These are phyloP conservation scores for Ustilago vetiveriae DNA, from an alignment of 1,284 basidiomycete species.

Conservation along the genomic window DNA sequence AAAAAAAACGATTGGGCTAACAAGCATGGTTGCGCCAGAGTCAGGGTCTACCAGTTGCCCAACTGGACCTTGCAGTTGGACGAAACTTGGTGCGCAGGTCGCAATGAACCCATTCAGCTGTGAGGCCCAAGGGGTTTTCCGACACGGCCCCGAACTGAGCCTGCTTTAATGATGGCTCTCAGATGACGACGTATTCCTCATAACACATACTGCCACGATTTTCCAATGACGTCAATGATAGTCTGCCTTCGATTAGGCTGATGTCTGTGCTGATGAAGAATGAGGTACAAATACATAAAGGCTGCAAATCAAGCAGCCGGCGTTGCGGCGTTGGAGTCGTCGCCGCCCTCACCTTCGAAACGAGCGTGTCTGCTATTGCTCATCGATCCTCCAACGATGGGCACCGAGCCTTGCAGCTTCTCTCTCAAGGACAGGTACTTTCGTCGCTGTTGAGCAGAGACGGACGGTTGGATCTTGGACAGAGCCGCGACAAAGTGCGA, in stretches of 20 bases:
- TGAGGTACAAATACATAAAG: conserved; percentile 15
- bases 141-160: too few relatives aligned
- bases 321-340: conserved; percentile 6
- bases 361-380: conserved; percentile 3
- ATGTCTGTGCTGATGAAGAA: neutral
- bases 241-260: neutral
- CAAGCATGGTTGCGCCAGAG: conserved; percentile 4
- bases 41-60: conserved; percentile 11
- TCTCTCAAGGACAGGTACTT: conserved; percentile 72
- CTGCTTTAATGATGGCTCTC: too few relatives aligned
- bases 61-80: conserved; percentile 2
- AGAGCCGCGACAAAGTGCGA: conserved; percentile 80
- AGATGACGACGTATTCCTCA: too few relatives aligned
- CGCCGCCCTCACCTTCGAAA: conserved; percentile 15
- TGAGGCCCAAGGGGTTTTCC: neutral
- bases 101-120: conserved; percentile 15
- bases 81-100: conserved; percentile 18
- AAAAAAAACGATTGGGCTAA: conserved; percentile 2
- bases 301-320: conserved; percentile 9
- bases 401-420: conserved; percentile 43
- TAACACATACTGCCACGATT: too few relatives aligned
- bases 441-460: conserved; percentile 79
- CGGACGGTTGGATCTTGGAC: conserved; percentile 86
- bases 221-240: neutral
- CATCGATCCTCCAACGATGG: conserved; percentile 17